Percentiles rank a stretch among this genome's conserved stretches.
Evolutionary conservation across 176 grass and related monocot species (phyloP).

Genomic region (Musa troglodytarum): DNA sequence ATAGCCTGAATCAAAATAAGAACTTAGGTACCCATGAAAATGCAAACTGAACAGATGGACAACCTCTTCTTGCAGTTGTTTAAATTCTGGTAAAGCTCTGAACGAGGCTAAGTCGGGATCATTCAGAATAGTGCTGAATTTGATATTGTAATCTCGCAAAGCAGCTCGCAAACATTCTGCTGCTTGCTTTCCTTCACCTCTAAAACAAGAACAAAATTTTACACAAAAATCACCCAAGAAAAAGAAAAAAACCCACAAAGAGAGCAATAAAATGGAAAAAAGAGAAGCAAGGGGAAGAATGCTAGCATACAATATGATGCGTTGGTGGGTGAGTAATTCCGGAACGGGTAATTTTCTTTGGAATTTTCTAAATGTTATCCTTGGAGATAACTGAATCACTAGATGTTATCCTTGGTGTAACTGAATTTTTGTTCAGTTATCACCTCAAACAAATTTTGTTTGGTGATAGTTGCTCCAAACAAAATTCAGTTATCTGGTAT

Average conservation of each 20-base stretch:
- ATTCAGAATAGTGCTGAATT: slow-evolving; percentile 88
- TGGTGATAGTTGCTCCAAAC: no score
- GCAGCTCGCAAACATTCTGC: slow-evolving; percentile 70
- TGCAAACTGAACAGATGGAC: slow-evolving; percentile 6
- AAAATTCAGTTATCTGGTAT: no score
- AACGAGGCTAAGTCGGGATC: slow-evolving; percentile 85
- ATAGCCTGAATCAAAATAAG: slow-evolving; percentile 15
- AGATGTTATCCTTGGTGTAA: no score
- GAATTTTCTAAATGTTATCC: no score
- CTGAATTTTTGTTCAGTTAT: no score
- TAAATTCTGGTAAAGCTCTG: slow-evolving; percentile 82
- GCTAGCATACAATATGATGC: neutral
- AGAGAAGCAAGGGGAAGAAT: neutral
- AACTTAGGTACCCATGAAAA: neutral
- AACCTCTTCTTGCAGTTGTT: slow-evolving; percentile 95
- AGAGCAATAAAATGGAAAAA: neutral
- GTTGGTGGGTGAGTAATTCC: no score
- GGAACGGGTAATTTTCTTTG: no score
- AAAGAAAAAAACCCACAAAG: neutral
- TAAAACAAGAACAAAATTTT: slow-evolving; percentile 38
- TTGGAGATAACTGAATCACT: no score
- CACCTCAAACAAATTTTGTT: no score
- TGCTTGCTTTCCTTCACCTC: slow-evolving; percentile 79
- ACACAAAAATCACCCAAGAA: slow-evolving; percentile 6
- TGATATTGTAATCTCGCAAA: slow-evolving; percentile 87